phyloP scores from a whole-genome alignment of 352 stramenopile species.

The Thalassiosira mediterranea region DNA sequence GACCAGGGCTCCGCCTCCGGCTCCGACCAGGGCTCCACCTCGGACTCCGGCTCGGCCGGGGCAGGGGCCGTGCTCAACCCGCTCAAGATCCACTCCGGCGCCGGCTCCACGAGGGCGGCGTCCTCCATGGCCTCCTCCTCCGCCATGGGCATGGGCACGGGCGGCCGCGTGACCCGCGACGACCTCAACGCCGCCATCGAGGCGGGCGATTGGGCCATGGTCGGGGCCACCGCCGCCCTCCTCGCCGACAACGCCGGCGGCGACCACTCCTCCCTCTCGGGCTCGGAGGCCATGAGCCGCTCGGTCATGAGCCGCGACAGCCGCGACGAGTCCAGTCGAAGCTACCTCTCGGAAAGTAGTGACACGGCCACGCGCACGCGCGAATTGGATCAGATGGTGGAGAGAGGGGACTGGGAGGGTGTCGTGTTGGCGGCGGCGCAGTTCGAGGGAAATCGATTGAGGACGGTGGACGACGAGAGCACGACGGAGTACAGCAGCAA shows the following conservation, averaged over 20 bases:
- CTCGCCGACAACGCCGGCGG: slow-evolving; percentile 49
- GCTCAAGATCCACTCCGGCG: slow-evolving; percentile 2
- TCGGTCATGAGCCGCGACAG: not conserved
- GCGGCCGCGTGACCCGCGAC: slow-evolving; percentile 23
- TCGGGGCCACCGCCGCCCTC: slow-evolving; percentile 78
- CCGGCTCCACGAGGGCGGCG: no score
- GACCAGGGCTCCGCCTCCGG: not conserved
- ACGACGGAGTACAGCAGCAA: slow-evolving; percentile 1
- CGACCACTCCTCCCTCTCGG: not conserved
- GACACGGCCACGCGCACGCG: slow-evolving; percentile 10
- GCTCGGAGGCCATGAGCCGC: slow-evolving; percentile 1
- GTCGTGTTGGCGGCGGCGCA: slow-evolving; percentile 64
- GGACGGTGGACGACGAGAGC: slow-evolving; percentile 13
- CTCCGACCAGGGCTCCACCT: not conserved
- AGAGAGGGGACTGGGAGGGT: slow-evolving; percentile 72
- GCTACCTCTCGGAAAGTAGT: not conserved
- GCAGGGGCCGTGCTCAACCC: not conserved
- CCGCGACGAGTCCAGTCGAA: not conserved
- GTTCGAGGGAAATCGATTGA: slow-evolving; percentile 52
- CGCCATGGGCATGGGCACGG: no score
- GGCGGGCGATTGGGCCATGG: slow-evolving; percentile 79
- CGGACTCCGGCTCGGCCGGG: not conserved
- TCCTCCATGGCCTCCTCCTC: not conserved
- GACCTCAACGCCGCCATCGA: slow-evolving; percentile 76
- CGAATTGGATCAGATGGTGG: slow-evolving; percentile 64